These are phyloP conservation scores for Pichia sp. DNA, from an alignment of 1,139 yeast species.

Conservation along the genomic window DNA sequence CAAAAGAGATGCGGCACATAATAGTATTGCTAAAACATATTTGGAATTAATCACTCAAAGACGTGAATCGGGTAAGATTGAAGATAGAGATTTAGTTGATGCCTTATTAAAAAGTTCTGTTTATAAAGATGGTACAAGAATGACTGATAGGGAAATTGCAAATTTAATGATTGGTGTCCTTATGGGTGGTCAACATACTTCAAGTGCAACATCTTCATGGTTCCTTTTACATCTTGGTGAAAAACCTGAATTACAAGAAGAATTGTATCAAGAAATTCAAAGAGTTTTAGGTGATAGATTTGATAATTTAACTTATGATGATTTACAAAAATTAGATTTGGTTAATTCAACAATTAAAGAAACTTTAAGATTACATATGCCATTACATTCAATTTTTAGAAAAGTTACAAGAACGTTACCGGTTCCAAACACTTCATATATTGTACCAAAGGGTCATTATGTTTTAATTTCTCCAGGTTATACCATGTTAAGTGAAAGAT, in stretches of 20 bases:
- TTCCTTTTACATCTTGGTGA: constrained; percentile 84
- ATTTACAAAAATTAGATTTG: constrained; percentile 72
- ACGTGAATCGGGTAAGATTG: constrained; percentile 67
- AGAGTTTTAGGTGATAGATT: constrained; percentile 45
- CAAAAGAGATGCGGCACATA: constrained; percentile 84
- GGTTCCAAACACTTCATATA: constrained; percentile 72
- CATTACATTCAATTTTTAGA: constrained; percentile 92
- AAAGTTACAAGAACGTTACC: constrained; percentile 73
- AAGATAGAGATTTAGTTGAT: constrained; percentile 84
- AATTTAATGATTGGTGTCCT: constrained; percentile 88
- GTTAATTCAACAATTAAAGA: constrained; percentile 82
- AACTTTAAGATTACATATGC: constrained; percentile 92
- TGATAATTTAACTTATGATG: constrained; percentile 66
- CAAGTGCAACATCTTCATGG: constrained; percentile 97
- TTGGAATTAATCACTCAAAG: constrained; percentile 70
- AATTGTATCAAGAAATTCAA: constrained; percentile 67
- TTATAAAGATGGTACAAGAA: constrained; percentile 86
- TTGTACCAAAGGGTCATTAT: constrained; percentile 84
- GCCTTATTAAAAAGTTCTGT: constrained; percentile 74
- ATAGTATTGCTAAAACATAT: constrained; percentile 71
- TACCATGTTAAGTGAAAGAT: constrained; percentile 68
- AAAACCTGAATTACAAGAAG: constrained; percentile 76
- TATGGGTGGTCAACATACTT: constrained; percentile 99
- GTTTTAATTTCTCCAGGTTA: constrained; percentile 93
- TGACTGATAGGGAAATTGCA: constrained; percentile 95